phyloP scores from a whole-genome alignment of 2,329 filamentous ascomycete species.

The Cladosporium velox region DNA sequence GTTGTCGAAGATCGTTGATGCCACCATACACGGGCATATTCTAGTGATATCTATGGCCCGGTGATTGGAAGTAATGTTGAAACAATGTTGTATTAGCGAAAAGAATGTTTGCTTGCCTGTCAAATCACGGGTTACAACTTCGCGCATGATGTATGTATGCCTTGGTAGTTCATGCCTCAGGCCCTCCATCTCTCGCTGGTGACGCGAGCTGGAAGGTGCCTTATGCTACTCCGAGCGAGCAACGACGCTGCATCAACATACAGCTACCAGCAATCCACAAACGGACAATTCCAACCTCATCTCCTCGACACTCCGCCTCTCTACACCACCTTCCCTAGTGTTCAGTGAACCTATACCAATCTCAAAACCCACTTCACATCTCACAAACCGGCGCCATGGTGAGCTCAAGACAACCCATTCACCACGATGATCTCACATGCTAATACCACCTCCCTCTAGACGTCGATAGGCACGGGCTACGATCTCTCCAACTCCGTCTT shows the following conservation, averaged over 20 bases:
- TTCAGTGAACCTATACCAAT: not conserved
- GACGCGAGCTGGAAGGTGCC: conserved; percentile 17
- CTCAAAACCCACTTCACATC: conserved; percentile 11
- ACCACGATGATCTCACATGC: conserved; percentile 7
- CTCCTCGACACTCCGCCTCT: not conserved
- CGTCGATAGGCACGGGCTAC: conserved; percentile 99
- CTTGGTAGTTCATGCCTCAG: not conserved
- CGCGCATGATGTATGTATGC: not conserved
- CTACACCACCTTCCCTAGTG: not conserved
- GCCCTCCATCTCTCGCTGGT: conserved; percentile 1
- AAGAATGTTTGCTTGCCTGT: not conserved
- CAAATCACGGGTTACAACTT: not conserved
- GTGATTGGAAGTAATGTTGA: not conserved
- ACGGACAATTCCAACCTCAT: not conserved
- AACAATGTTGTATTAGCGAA: no score
- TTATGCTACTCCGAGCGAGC: conserved; percentile 17
- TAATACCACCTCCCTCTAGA: conserved; percentile 57
- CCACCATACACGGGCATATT: not conserved
- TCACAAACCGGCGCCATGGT: conserved; percentile 33
- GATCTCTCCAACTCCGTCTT: conserved; percentile 99
- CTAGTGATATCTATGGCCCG: not conserved
- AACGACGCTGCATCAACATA: conserved; percentile 17
- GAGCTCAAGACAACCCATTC: conserved; percentile 21
- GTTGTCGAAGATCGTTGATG: not conserved
- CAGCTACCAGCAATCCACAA: conserved; percentile 4